Evolutionary conservation across 1,139 yeast genomes (phyloP), one percentile per base, ranked within the genome.

Genomic region (Candida gigantensis): DNA sequence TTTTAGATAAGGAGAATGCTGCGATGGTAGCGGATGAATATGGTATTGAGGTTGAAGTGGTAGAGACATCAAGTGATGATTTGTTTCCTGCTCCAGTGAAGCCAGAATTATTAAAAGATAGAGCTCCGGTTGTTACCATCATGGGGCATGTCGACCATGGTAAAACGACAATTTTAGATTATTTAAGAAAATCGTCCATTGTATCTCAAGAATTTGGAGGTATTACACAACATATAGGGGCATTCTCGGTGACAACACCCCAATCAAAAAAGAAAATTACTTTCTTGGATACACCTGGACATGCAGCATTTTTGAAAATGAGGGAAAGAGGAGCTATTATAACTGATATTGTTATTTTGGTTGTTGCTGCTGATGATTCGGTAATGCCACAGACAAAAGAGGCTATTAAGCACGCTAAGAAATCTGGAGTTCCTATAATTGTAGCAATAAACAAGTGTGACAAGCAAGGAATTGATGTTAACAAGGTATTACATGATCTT

Each of bases 121-220:
- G 98, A 47, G 89, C 98, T 0, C 98, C 99, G 0, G 84, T 92
- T 17, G 97, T 92, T 2, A 90, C 98, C 0, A 87, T 92, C 36
- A 92, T 92, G 97, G 99, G 99, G 4, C 99, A 92, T 60, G 98
- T 92, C 28, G 99, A 92, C 59, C 99, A 92, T 56, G 99, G 99
- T 1, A 92, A 92, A 56, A 92, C 99, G 2, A 90, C 98, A 0
- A 84, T 92, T 45, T 71, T 92, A 41, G 98, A 94, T 56, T 77
- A 80, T 50, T 66, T 94, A 49, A 72, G 97, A 33, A 88, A 87
- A 49, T 83, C 96, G 0, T 78, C 89, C 0, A 79, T 92, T 6
- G 97, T 84, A 0, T 79, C 79, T 20, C 77, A 80, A 28, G 99
- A 92, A 54, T 87, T 83, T 58, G 99, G 99, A 34, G 98, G 99